A percentile compares a stretch with the other conserved stretches of the same genome.
Evolutionary conservation across 1,284 basidiomycete genomes (phyloP).

Genomic region (Boletus sp.): DNA sequence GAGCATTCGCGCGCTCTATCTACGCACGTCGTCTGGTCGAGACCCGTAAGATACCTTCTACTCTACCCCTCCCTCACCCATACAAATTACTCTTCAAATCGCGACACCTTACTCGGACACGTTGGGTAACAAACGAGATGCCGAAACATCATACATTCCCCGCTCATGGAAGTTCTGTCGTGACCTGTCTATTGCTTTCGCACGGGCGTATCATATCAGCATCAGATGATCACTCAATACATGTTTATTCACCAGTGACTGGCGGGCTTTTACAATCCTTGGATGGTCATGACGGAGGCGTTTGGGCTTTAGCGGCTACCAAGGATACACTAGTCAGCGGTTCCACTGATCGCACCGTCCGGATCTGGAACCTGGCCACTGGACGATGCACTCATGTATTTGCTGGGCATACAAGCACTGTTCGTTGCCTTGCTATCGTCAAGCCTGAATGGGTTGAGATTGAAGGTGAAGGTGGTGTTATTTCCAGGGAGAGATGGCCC

Average conservation of each 20-base stretch:
- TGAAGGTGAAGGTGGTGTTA: conserved; percentile 56
- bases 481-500: conserved; percentile 74
- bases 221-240: conserved; percentile 91
- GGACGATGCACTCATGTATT: conserved; percentile 88
- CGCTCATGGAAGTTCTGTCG: conserved; percentile 86
- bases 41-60: conserved; percentile 39
- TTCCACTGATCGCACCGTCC: conserved; percentile 90
- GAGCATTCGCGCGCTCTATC: conserved; percentile 65
- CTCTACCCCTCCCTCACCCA: conserved; percentile 71
- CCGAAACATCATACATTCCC: conserved; percentile 78
- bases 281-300: conserved; percentile 90
- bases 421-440: conserved; percentile 87
- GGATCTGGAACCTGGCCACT: conserved; percentile 86
- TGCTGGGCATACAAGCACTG: conserved; percentile 91
- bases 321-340: conserved; percentile 90
- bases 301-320: conserved; percentile 88
- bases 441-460: conserved; percentile 81
- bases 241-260: conserved; percentile 82
- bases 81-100: conserved; percentile 88
- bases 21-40: conserved; percentile 54
- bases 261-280: conserved; percentile 74
- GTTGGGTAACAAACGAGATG: conserved; percentile 74
- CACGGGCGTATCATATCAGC: conserved; percentile 92
- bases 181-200: conserved; percentile 93
- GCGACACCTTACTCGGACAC: conserved; percentile 71